Conservation (phyloP, 129 eudicot species). For the Mikania micrantha region DNA sequence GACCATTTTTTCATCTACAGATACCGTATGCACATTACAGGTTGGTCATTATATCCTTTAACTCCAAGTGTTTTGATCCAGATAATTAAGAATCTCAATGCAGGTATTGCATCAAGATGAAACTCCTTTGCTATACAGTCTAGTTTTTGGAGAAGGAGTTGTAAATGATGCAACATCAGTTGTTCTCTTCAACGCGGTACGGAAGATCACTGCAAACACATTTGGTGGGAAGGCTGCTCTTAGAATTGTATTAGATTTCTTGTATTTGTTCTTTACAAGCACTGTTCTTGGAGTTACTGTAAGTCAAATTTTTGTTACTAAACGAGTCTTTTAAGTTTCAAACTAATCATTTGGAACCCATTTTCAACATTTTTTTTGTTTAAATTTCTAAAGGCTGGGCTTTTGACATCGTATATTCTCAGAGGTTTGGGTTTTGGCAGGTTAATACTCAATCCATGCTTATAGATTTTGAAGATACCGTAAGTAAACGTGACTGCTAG, state of each 20-base stretch:
- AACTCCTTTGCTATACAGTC: conserved; percentile 92
- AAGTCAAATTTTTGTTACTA: conserved; percentile 11
- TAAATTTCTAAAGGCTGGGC: conserved; percentile 62
- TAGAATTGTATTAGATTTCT: conserved; percentile 45
- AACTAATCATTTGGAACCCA: not conserved
- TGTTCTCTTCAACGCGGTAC: conserved; percentile 89
- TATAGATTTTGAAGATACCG: not conserved
- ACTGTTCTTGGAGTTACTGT: conserved; percentile 77
- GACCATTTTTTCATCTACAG: conserved; percentile 88
- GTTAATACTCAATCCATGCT: conserved; percentile 17
- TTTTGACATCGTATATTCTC: conserved; percentile 64
- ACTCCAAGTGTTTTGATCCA: not conserved
- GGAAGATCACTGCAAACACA: conserved; percentile 52
- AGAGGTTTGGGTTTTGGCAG: conserved; percentile 86
- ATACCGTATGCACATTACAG: conserved; percentile 97
- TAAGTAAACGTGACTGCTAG: not conserved
- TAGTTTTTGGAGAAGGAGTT: conserved; percentile 97
- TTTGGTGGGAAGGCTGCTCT: conserved; percentile 53
- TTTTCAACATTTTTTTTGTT: not conserved
- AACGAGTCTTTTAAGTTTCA: not conserved
- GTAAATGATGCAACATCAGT: conserved; percentile 97
- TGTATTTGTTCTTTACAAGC: conserved; percentile 84
- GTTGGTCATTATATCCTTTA: conserved; percentile 24
- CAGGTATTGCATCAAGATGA: conserved; percentile 92
- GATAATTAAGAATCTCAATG: not conserved